Base-by-base conservation (phyloP, 441 rosid species). In the Populus hybrid region DNA sequence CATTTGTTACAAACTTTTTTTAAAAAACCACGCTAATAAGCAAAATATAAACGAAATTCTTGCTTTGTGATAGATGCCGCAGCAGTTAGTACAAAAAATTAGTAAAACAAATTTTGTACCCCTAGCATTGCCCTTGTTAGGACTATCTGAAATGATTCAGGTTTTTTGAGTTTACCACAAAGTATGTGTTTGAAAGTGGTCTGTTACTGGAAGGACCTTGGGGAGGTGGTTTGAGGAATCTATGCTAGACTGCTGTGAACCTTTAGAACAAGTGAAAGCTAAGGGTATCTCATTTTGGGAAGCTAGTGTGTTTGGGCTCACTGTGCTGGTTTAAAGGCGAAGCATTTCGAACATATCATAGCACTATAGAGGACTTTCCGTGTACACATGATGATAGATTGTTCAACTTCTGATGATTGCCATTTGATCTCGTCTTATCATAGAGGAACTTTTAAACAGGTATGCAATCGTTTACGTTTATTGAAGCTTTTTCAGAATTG, bases 171-270 rank as follows among this genome's bases (percentile, higher is more conserved):
- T 38, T 38, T 30, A 66, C 9, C 36, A 5, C 12, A 68, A 28
- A 61, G 6, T 10, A 2, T 24, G 6, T 19, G 3, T 70, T 26
- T 8, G 69, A 59, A 23, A 71, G 67, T 53, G 42, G 14, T 79
- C 65, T 67, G 79, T 75, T 79, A 57, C n/a, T 78, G 78, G 23
- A 77, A 95, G 98, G 98, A 79, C 98, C 98, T 40, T 95, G 98
- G 98, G 98, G 98, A 91, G 98, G 87, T 95, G 98, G 98, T 95
- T 95, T 81, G 98, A 95, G 82, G 98, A 92, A 82, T 89, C 97
- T 59, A 92, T 95, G 98, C 82, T 95, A 38, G 97, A 93, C 69
- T 95, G 98, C 69, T 93, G 98, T 65, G 94, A 95, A 86, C 96
- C 98, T 35, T 80, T 95, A 75, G 96, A 95, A 74, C 85, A 85